A percentile compares a stretch with the other conserved stretches of the same genome.
These are phyloP conservation scores for Botrytis squamosa DNA, from an alignment of 2,329 filamentous ascomycete genomes.

Conservation along the genomic window DNA sequence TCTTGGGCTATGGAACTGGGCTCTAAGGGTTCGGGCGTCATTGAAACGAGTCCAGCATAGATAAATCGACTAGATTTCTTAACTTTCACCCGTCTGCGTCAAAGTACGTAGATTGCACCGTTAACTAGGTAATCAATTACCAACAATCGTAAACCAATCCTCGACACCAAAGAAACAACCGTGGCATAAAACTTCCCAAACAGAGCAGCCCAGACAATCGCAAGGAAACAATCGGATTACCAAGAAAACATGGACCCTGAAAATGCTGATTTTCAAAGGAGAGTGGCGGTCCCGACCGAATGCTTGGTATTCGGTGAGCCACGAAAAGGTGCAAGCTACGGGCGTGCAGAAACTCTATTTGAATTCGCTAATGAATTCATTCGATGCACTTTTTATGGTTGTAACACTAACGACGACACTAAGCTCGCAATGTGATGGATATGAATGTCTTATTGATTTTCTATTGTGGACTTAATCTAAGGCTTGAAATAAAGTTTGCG, in stretches of 20 bases:
- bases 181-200: neutral
- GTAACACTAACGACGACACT: neutral
- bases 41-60: neutral
- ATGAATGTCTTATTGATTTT: neutral
- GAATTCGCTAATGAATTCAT: neutral
- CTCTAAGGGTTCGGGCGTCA: neutral
- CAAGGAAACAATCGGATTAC: neutral
- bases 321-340: neutral
- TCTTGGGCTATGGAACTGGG: neutral
- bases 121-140: neutral
- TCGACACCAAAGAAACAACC: neutral
- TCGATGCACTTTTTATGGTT: neutral
- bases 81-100: neutral
- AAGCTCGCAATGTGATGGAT: neutral
- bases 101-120: neutral
- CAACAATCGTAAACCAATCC: neutral
- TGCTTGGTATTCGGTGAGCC: neutral
- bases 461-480: neutral
- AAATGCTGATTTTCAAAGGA: neutral
- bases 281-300: neutral
- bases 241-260: neutral
- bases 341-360: conserved; percentile 11
- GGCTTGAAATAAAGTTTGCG: neutral
- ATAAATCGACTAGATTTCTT: neutral
- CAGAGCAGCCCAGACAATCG: neutral